phyloP scores from a whole-genome alignment of 1,284 basidiomycete genomes.

The Pseudozyma thailandica region DNA sequence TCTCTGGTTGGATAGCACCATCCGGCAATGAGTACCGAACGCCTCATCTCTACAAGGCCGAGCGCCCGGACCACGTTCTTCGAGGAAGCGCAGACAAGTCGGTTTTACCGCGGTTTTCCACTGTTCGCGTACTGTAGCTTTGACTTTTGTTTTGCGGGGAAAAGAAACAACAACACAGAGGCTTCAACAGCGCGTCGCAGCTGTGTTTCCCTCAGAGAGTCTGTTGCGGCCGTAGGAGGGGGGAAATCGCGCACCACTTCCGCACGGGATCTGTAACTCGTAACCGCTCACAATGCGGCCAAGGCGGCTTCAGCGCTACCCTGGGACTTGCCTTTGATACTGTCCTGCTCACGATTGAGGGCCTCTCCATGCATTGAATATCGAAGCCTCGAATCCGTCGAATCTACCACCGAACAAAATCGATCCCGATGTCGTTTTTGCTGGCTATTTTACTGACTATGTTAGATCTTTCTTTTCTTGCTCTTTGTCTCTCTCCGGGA shows the following conservation, averaged over 20 bases:
- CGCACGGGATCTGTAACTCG: conserved; percentile 13
- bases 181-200: neutral
- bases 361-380: too few relatives aligned
- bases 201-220: too few relatives aligned
- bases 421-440: too few relatives aligned
- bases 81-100: neutral
- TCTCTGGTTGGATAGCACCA: too few relatives aligned
- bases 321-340: neutral
- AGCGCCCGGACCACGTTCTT: conserved; percentile 11
- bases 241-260: neutral
- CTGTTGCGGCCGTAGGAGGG: conserved; percentile 9
- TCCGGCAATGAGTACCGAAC: neutral
- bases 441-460: too few relatives aligned
- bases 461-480: too few relatives aligned
- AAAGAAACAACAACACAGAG: too few relatives aligned
- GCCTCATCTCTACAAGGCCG: neutral
- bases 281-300: conserved; percentile 1
- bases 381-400: too few relatives aligned
- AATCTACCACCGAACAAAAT: too few relatives aligned
- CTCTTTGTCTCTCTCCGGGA: too few relatives aligned
- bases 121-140: neutral
- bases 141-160: conserved; percentile 21
- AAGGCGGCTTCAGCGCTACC: conserved; percentile 7
- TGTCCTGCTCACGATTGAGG: neutral
- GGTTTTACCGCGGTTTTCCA: too few relatives aligned